Base-by-base conservation (phyloP, 2,329 filamentous ascomycete species). In the Fusarium newnesense region DNA sequence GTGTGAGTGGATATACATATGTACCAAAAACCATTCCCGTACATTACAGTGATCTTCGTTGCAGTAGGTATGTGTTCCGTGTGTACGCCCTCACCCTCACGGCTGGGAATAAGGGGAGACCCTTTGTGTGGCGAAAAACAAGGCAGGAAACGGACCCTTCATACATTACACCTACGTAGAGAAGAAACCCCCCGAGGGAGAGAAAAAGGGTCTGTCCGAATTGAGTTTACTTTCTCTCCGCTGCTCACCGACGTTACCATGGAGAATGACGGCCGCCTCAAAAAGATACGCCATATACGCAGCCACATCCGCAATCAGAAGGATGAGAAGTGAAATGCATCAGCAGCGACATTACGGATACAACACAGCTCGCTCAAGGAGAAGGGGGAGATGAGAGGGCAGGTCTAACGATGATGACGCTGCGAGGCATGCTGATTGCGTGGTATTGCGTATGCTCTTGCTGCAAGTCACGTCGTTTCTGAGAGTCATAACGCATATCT, bases 161-260 rank as follows among this genome's bases (percentile, higher is more conserved):
- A 70, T 71, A 72, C 70, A 72, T 58, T 50, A 34, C 47, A 46
- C n/a, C 37, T 39, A 53, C 59, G 36, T 28, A 59, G 26, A 40
- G n/a, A 21, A 44, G 49, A 53, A 9, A 26, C 39, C 36, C 26
- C 36, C 50, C 43, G 18, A 53, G n/a, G 24, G 24, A 24, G n/a
- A 16, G 24, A 21, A 36, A 11, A 26, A 50, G 30, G 28, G 47
- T 49, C 65, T 32, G 15, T 40, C 58, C n/a, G 36, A 42, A 60
- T 36, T 28, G 53, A 60, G 53, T 61, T 54, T 57, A 43, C 42
- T 15, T 37, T 30, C 7, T 37, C n/a, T 64, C 28, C 28, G 43
- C 39, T 49, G 52, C 61, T 73, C 70, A 73, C 70, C 70, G 70
- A 73, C 47, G 70, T 72, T 72, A 50, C 70, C 46, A 59, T 65